Base-by-base conservation (phyloP, 1,139 yeast species). In the Scheffersomyces illinoinensis region DNA sequence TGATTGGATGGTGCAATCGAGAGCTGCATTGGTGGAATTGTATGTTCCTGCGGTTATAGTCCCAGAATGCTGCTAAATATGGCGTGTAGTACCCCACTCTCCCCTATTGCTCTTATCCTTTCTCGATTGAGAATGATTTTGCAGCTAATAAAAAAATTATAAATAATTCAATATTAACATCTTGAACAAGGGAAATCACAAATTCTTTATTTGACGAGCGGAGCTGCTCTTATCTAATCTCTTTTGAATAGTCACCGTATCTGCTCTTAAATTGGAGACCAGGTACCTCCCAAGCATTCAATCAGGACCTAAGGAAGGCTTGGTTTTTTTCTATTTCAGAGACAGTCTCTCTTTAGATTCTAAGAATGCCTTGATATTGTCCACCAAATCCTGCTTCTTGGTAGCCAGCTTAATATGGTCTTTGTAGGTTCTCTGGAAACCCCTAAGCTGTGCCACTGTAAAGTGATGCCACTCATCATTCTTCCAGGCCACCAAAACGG, bases 301-400 rank as follows among this genome's bases (percentile, higher is more conserved):
- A 24, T 4, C 33, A 24, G 33, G 33, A 24, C 33, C 6, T 24
- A 24, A 24, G n/a, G n/a, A n/a, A 48, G 2, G 14, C 14, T 49
- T 14, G 24, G 17, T 17, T 14, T 49, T 23, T 48, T 49, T n/a
- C 24, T 14, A 49, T 20, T n/a, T 12, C 51, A 14, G 21, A 10
- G 24, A 21, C 23, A 24, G 57, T 65, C 64, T 60, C 66, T 58
- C 53, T 53, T 62, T 64, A 2, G 58, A 58, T 26, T 65, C 65
- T 26, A 73, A 59, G 52, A 65, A 77, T 4, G 68, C 70, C 2
- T 54, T 62, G 19, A 84, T 81, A 61, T 77, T 82, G 12, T 73
- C 76, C 43, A 84, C 73, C 66, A 83, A 66, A 47, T 77, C 86
- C 19, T 68, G 76, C 65, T 83, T 84, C 58, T 71, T 78, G 1